Evolutionary conservation across 768 basidiomycete genomes (phyloP).

Genomic region (Panaeolus papilionaceus): DNA sequence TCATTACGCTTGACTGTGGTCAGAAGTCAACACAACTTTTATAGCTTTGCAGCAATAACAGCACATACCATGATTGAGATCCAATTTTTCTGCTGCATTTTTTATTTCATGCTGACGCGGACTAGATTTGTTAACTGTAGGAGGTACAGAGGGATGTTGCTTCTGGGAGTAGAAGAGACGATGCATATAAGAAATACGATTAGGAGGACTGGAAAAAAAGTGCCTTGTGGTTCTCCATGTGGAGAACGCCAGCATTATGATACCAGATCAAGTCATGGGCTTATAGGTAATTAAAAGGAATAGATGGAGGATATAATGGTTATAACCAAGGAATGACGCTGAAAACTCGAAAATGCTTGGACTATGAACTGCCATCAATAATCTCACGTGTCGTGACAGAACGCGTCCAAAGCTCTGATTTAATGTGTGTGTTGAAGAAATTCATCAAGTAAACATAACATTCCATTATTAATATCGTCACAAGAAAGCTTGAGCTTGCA

Average conservation of each 20-base stretch:
- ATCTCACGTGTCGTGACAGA: slow-evolving; percentile 1
- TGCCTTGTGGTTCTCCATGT: background rate
- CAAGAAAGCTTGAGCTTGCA: slow-evolving; percentile 78
- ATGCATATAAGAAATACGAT: background rate
- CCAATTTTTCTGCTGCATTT: background rate
- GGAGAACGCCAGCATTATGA: slow-evolving; percentile 10
- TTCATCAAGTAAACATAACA: too few species aligned
- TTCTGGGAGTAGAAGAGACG: background rate
- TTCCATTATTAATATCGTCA: slow-evolving; percentile 15
- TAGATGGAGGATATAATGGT: background rate
- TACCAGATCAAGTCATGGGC: slow-evolving; percentile 5
- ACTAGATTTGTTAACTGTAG: background rate
- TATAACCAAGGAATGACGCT: background rate
- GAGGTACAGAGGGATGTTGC: background rate
- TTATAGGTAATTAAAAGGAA: background rate
- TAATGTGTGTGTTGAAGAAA: too few species aligned
- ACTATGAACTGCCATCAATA: background rate
- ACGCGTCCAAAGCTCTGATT: background rate
- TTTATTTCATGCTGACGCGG: background rate
- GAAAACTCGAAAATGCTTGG: background rate
- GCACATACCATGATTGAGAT: background rate
- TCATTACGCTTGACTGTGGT: slow-evolving; percentile 74
- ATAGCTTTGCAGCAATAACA: background rate
- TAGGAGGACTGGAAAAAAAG: background rate
- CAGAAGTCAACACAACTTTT: slow-evolving; percentile 6